A percentile compares a stretch with the other conserved stretches of the same genome.
phyloP scores from a whole-genome alignment of 805 yeast genomes.

The Myxozyma monticola region DNA sequence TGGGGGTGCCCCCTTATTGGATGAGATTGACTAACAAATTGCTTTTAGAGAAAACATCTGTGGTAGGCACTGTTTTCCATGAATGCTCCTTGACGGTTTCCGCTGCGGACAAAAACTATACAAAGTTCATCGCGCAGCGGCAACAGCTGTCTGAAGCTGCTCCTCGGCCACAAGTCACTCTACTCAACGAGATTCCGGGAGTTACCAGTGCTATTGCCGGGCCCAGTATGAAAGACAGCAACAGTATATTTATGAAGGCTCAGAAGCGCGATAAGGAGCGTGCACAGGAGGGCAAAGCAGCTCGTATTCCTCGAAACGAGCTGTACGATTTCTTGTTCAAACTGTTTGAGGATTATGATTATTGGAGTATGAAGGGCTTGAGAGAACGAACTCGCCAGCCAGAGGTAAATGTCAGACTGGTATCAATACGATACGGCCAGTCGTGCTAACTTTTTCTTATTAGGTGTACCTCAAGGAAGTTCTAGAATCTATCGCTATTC shows the following conservation, averaged over 20 bases:
- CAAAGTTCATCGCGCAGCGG: slow-evolving; percentile 59
- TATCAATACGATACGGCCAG: not conserved
- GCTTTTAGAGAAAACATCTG: slow-evolving; percentile 71
- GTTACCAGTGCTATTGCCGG: slow-evolving; percentile 84
- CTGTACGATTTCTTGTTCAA: slow-evolving; percentile 83
- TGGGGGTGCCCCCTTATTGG: not conserved
- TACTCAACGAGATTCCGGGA: slow-evolving; percentile 80
- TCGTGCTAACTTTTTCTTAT: not conserved
- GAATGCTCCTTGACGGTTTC: slow-evolving; percentile 67
- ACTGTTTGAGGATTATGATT: slow-evolving; percentile 90
- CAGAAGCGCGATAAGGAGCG: slow-evolving; percentile 38
- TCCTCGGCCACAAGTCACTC: slow-evolving; percentile 64
- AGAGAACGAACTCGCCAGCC: slow-evolving; percentile 95
- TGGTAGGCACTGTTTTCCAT: slow-evolving; percentile 85
- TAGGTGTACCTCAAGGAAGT: slow-evolving; percentile 80
- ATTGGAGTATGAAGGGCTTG: slow-evolving; percentile 93
- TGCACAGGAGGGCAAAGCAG: slow-evolving; percentile 75
- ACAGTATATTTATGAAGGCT: slow-evolving; percentile 63
- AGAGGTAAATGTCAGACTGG: slow-evolving; percentile 46
- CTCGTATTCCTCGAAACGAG: slow-evolving; percentile 90
- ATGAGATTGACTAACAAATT: no score
- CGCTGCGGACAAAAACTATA: slow-evolving; percentile 67
- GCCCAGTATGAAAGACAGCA: slow-evolving; percentile 70
- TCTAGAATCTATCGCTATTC: slow-evolving; percentile 80
- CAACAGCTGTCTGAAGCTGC: slow-evolving; percentile 43